These are phyloP conservation scores for Selaginella moellendorffii DNA, from an alignment of 75 land plant genomes.

Conservation along the genomic window DNA sequence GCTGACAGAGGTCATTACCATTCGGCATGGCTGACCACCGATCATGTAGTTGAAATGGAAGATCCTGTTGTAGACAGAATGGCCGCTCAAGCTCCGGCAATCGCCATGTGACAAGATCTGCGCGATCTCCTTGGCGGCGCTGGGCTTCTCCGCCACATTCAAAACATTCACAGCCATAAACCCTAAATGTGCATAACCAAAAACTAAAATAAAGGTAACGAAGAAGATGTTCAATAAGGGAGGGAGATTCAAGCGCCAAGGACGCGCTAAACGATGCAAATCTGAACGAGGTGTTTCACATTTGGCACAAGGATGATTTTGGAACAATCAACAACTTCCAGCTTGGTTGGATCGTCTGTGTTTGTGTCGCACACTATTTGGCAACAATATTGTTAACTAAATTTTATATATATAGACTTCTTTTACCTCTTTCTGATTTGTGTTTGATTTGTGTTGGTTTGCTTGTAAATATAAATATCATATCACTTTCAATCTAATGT, in stretches of 20 bases:
- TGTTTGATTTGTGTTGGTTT: neutral
- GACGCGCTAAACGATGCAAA: no score
- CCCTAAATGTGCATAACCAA: no score
- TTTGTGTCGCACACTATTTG: no score
- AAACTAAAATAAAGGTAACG: no score
- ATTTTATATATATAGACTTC: constrained; percentile 62
- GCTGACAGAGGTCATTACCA: constrained; percentile 82
- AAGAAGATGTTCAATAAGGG: no score
- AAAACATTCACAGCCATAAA: constrained; percentile 34
- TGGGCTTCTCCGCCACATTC: constrained; percentile 98
- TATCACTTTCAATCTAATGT: no score
- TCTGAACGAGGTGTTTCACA: constrained; percentile 93
- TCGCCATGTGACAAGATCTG: constrained; percentile 47
- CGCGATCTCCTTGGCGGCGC: constrained; percentile 82
- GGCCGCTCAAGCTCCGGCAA: constrained; percentile 37
- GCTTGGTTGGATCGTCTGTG: constrained; percentile 72
- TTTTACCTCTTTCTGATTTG: neutral
- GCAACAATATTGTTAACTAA: constrained; percentile 65
- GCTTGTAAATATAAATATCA: neutral
- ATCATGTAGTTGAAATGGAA: constrained; percentile 69
- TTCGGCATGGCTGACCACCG: constrained; percentile 37
- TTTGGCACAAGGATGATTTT: constrained; percentile 87
- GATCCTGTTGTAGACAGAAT: constrained; percentile 74
- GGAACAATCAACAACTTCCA: constrained; percentile 96
- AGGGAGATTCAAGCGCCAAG: no score